Conservation (phyloP, 1,139 yeast species). For the Lodderomyces beijingensis region DNA sequence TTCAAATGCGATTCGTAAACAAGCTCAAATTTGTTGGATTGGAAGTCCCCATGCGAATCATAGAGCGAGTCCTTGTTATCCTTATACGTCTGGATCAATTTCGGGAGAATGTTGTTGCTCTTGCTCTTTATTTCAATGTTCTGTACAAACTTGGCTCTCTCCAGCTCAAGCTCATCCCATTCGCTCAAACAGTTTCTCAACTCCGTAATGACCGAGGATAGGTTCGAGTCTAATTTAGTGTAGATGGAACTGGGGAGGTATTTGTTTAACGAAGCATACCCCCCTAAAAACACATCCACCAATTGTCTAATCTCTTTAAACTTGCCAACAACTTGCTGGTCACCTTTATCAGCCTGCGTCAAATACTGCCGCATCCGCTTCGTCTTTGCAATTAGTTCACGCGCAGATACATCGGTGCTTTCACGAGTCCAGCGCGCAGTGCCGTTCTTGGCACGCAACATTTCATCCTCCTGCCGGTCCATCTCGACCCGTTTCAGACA, state of each 20-base stretch:
- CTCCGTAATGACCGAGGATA: constrained; percentile 34
- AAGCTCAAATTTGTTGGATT: constrained; percentile 28
- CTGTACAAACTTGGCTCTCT: constrained; percentile 37
- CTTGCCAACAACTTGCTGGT: constrained; percentile 43
- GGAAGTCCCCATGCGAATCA: constrained; percentile 18
- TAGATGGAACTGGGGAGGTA: constrained; percentile 50
- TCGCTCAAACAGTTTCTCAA: constrained; percentile 36
- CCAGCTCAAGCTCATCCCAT: constrained; percentile 22
- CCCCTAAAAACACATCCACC: constrained; percentile 43
- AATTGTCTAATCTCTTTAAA: constrained; percentile 39
- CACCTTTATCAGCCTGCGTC: constrained; percentile 60
- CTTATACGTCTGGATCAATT: constrained; percentile 45
- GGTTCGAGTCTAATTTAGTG: constrained; percentile 35
- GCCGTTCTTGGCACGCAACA: constrained; percentile 25
- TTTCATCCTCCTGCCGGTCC: constrained; percentile 55
- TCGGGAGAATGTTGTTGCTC: constrained; percentile 49
- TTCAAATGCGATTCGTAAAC: constrained; percentile 34
- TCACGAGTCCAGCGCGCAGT: constrained; percentile 43
- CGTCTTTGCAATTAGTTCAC: constrained; percentile 34
- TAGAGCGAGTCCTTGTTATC: constrained; percentile 16
- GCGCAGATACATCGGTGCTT: constrained; percentile 35
- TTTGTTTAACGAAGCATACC: constrained; percentile 35
- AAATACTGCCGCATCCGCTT: constrained; percentile 47
- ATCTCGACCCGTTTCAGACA: constrained; percentile 44
- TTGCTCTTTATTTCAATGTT: constrained; percentile 41